Evolutionary conservation across 441 rosid species (phyloP).

Genomic region (Pelargonium citronellum): DNA sequence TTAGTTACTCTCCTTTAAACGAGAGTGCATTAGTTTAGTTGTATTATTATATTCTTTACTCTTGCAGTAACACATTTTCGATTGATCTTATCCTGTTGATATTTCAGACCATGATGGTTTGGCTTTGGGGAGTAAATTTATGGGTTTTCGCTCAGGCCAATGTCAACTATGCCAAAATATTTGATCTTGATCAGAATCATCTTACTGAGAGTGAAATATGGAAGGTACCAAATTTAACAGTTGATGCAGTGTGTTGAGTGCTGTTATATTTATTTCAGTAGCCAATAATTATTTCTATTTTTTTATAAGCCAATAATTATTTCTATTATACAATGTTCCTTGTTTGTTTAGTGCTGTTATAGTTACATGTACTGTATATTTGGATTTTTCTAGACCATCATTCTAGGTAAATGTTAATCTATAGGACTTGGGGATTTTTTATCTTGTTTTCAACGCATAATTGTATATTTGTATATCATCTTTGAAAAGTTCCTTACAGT

Average conservation of each 20-base stretch:
- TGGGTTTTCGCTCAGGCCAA: conserved; percentile 83
- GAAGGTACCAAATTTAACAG: conserved; percentile 50
- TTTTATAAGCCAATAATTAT: too few species aligned
- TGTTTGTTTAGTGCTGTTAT: not conserved
- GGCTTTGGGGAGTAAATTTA: conserved; percentile 94
- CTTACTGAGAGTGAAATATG: conserved; percentile 86
- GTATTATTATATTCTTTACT: conserved; percentile 6
- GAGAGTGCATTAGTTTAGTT: not conserved
- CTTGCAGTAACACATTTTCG: conserved; percentile 9
- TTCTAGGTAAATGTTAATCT: too few species aligned
- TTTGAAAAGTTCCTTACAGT: too few species aligned
- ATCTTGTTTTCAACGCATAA: too few species aligned
- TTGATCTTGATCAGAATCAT: conserved; percentile 77
- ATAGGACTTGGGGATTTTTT: too few species aligned
- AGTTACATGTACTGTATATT: too few species aligned
- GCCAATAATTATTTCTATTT: not conserved
- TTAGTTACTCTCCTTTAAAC: conserved; percentile 30
- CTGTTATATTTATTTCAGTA: not conserved
- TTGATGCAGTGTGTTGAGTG: not conserved
- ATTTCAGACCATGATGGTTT: conserved; percentile 82
- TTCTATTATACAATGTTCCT: not conserved
- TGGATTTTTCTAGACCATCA: too few species aligned
- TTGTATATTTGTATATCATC: too few species aligned
- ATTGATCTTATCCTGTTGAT: conserved; percentile 18
- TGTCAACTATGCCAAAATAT: conserved; percentile 65